Conservation (phyloP, 2,329 filamentous ascomycete species). For the Macrophomina tecta region DNA sequence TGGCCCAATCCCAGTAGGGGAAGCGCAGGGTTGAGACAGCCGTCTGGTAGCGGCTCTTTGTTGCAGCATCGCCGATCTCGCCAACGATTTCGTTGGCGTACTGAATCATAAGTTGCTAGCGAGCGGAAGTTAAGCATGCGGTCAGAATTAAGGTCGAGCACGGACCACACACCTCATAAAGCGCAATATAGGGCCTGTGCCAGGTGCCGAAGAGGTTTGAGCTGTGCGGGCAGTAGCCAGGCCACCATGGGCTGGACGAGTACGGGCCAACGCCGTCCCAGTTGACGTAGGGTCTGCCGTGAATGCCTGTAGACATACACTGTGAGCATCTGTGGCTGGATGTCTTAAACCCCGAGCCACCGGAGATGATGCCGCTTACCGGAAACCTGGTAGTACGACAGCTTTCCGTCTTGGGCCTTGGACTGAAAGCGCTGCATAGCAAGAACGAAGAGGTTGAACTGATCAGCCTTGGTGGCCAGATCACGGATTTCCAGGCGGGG, state of each 20-base stretch:
- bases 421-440: conserved; percentile 74
- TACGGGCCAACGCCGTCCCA: conserved; percentile 37
- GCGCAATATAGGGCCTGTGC: conserved; percentile 79
- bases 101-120: conserved; percentile 45
- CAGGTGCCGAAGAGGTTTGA: conserved; percentile 82
- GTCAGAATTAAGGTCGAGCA: too few species aligned
- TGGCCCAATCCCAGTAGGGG: conserved; percentile 55
- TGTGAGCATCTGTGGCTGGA: background rate
- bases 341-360: background rate
- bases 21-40: conserved; percentile 47
- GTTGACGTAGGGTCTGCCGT: conserved; percentile 37
- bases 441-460: conserved; percentile 78
- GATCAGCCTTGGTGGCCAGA: conserved; percentile 65
- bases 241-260: conserved; percentile 6
- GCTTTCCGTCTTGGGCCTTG: conserved; percentile 64
- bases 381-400: conserved; percentile 79
- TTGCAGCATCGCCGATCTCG: conserved; percentile 41
- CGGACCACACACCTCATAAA: conserved; percentile 58
- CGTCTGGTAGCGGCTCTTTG: conserved; percentile 41
- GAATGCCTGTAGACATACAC: conserved; percentile 36
- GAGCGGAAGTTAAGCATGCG: conserved; percentile 9
- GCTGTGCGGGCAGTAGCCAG: conserved; percentile 78
- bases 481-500: conserved; percentile 70
- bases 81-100: conserved; percentile 45
- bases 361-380: conserved; percentile 56